Percentiles rank a stretch among this genome's conserved stretches.
phyloP scores from a whole-genome alignment of 208 protist species.

The Phytomonas sp. region DNA sequence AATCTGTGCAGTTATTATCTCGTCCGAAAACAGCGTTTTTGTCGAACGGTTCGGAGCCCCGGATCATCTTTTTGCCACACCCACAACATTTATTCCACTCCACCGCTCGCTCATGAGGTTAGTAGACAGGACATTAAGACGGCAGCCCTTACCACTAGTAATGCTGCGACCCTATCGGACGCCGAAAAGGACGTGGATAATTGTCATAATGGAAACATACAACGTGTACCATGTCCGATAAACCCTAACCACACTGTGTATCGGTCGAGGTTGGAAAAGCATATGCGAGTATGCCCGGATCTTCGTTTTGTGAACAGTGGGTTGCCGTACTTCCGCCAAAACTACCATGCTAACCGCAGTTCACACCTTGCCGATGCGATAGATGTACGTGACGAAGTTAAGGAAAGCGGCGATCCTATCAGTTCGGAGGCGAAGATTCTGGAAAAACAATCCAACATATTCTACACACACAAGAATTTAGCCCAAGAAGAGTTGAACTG shows the following conservation, averaged over 20 bases:
- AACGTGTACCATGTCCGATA: slow-evolving; percentile 65
- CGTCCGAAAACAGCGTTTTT: slow-evolving; percentile 59
- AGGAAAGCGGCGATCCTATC: background rate
- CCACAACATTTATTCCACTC: slow-evolving; percentile 16
- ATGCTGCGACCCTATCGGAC: background rate
- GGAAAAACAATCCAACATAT: background rate
- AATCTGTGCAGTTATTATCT: slow-evolving; percentile 55
- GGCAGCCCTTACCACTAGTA: background rate
- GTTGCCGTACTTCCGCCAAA: slow-evolving; percentile 42
- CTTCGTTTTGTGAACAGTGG: slow-evolving; percentile 31
- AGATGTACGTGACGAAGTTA: background rate
- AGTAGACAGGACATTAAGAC: background rate
- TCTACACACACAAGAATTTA: slow-evolving; percentile 19
- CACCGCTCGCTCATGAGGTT: background rate
- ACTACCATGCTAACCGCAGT: slow-evolving; percentile 33
- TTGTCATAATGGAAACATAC: background rate
- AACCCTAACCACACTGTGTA: slow-evolving; percentile 75
- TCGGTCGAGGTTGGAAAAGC: slow-evolving; percentile 36
- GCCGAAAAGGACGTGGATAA: background rate
- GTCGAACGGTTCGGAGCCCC: slow-evolving; percentile 28
- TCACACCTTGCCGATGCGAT: slow-evolving; percentile 4
- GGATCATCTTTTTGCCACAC: slow-evolving; percentile 52
- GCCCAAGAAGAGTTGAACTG: slow-evolving; percentile 9
- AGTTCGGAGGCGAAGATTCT: background rate
- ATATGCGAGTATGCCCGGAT: slow-evolving; percentile 67